Conservation (phyloP, 2,329 filamentous ascomycete genomes). For the Trichoderma breve region DNA sequence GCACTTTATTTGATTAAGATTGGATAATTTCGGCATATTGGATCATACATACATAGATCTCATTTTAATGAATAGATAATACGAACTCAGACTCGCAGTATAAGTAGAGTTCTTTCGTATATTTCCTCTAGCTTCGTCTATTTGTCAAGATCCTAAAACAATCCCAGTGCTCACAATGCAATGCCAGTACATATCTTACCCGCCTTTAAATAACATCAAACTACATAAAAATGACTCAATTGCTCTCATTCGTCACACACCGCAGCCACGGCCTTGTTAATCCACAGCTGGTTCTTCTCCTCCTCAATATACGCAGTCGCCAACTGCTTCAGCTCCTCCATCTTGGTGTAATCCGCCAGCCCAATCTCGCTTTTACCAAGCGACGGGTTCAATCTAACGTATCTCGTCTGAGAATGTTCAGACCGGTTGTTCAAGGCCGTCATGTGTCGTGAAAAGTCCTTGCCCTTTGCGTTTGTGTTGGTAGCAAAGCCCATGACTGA, state of each 20-base stretch:
- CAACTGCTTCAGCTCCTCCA: conserved; percentile 6
- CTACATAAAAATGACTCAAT: background rate
- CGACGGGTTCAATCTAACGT: background rate
- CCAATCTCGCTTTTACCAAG: background rate
- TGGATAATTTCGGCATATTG: background rate
- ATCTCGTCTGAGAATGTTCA: background rate
- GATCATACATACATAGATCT: too few species aligned
- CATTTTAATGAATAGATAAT: background rate
- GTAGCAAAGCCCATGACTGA: conserved; percentile 11
- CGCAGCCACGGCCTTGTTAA: conserved; percentile 11
- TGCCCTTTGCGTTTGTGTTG: conserved; percentile 16
- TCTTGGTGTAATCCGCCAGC: conserved; percentile 10
- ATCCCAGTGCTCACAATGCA: background rate
- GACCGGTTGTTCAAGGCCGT: background rate
- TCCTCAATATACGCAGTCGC: background rate
- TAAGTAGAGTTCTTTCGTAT: background rate
- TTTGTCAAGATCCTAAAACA: background rate
- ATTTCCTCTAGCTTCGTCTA: background rate
- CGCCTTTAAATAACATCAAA: background rate
- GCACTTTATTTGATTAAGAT: background rate
- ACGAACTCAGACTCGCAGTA: background rate
- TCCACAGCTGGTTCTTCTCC: background rate
- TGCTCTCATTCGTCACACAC: background rate
- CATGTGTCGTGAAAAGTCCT: conserved; percentile 15
- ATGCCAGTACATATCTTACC: background rate